These are phyloP conservation scores for Phaffomyces antillensis DNA, from an alignment of 805 yeast genomes.

Conservation along the genomic window DNA sequence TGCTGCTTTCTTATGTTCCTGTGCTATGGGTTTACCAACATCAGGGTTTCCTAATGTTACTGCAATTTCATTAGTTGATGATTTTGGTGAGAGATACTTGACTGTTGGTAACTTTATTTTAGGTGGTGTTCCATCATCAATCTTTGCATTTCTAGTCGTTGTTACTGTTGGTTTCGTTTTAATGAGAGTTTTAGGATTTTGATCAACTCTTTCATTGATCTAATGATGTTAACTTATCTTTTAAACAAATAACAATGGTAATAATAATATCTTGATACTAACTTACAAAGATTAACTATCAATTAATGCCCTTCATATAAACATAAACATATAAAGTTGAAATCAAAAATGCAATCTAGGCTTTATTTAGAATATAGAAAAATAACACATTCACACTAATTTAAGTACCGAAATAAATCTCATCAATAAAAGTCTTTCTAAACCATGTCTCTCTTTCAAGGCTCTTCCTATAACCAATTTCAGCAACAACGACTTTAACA, in stretches of 20 bases:
- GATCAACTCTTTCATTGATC: neutral
- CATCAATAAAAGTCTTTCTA: conserved; percentile 63
- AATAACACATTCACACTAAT: no score
- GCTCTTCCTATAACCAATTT: conserved; percentile 43
- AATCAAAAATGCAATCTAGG: no score
- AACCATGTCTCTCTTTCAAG: conserved; percentile 52
- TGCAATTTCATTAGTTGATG: conserved; percentile 91
- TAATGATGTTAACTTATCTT: no score
- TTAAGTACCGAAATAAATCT: conserved; percentile 67
- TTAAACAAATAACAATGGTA: no score
- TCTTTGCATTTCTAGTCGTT: conserved; percentile 65
- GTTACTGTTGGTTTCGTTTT: conserved; percentile 74
- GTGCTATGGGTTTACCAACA: conserved; percentile 97
- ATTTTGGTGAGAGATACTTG: conserved; percentile 82
- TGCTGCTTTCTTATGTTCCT: conserved; percentile 67
- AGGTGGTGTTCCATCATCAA: conserved; percentile 84
- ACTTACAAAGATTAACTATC: no score
- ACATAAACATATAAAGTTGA: no score
- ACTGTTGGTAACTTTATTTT: conserved; percentile 82
- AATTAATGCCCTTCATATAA: no score
- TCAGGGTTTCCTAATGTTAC: conserved; percentile 98
- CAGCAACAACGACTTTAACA: conserved; percentile 64
- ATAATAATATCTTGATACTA: no score
- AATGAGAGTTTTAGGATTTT: conserved; percentile 54
- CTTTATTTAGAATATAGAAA: no score